Percentiles rank a stretch among this genome's conserved stretches.
Conservation (phyloP, 306 rosid genomes). For the Sicyos edulis region DNA sequence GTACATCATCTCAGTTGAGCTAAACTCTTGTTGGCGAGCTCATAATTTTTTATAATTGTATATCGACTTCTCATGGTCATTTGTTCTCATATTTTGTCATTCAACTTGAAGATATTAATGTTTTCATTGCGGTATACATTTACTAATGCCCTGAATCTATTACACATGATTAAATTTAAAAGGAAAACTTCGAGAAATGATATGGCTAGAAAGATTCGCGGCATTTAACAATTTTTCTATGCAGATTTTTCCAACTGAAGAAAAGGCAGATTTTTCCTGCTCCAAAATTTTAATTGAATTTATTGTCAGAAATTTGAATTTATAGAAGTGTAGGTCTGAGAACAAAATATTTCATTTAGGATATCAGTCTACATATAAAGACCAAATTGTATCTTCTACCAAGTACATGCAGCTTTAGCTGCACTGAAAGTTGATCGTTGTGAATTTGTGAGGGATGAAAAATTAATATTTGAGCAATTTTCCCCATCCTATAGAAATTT, state of each 20-base stretch:
- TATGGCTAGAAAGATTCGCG: not conserved
- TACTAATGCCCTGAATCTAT: not conserved
- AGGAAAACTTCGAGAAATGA: not conserved
- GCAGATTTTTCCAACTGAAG: slow-evolving; percentile 12
- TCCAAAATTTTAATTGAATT: not conserved
- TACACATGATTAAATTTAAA: not conserved
- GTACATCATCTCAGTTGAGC: too few species aligned
- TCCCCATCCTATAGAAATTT: too few species aligned
- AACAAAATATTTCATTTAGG: not conserved
- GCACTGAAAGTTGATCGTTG: not conserved
- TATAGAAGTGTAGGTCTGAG: slow-evolving; percentile 10
- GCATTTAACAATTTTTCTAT: not conserved
- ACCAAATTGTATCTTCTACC: not conserved
- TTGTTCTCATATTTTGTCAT: slow-evolving; percentile 3
- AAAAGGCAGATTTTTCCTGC: not conserved
- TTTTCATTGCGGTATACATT: not conserved
- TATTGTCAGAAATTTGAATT: not conserved
- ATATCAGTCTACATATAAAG: not conserved
- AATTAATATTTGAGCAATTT: too few species aligned
- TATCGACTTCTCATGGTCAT: not conserved
- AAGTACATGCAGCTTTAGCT: not conserved
- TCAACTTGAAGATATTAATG: not conserved
- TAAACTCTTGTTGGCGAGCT: too few species aligned
- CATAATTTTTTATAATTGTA: not conserved
- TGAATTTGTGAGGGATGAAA: too few species aligned